Evolutionary conservation across 2,329 filamentous ascomycete species (phyloP), one percentile per base, ranked within the genome.

Genomic region (Aureobasidium lini): DNA sequence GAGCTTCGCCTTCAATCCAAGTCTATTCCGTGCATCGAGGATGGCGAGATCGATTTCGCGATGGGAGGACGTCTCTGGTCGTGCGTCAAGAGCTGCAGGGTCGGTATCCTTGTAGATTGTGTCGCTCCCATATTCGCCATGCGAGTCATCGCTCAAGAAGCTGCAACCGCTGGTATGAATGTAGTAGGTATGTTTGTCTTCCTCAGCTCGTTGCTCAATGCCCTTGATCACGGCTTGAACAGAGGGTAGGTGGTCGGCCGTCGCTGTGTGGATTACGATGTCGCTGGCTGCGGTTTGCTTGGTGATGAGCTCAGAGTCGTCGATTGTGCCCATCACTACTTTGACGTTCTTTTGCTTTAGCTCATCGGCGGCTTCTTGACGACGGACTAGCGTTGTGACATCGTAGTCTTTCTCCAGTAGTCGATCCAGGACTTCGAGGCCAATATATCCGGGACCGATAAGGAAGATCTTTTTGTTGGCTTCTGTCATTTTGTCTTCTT

Each of bases 121-220:
- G 42, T 74, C 69, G 48, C 66, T 66, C 40, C 72, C 72, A 53
- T 61, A 70, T 13, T 62, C 62, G 15, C 74, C 74, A 18, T 67
- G 60, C 1, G 72, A 62, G 10, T 66, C 66, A 61, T 79, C 77
- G 54, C 67, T 69, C 3, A 79, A 62, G 6, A 77, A 68, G 9
- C 69, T 71, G 6, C 74, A 74, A 4, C 77, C 78, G 6, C 73
- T 75, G 3, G 78, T 81, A 64, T 80, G 78, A 59, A 80, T 78
- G 69, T 73, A 81, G 61, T 77, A 76, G 16, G 76, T 77, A 28
- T 60, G 60, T 31, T 73, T 70, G 10, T 69, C 70, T 36, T 72
- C 63, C 1, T 67, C 62, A 1, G 75, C 71, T 7, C 76, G 72
- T 57, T 72, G 63, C 49, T 70, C 63, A 53, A 81, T 65, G 6